Evolutionary conservation across 202 grass and related monocot genomes (phyloP).

Genomic region (Tripidium arundinaceum): DNA sequence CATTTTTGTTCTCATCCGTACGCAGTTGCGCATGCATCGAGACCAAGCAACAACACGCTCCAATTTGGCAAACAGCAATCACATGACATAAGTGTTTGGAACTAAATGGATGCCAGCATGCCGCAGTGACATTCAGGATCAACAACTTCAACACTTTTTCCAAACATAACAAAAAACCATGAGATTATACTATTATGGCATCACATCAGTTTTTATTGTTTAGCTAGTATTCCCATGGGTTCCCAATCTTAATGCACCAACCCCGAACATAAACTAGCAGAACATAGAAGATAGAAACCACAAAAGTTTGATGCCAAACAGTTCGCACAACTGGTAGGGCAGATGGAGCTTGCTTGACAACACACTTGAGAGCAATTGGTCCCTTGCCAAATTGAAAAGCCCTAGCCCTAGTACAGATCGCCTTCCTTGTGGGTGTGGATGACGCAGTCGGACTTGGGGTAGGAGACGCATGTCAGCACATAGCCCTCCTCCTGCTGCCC

Average conservation of each 20-base stretch:
- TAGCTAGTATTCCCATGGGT: constrained; percentile 31
- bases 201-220: constrained; percentile 13
- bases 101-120: not conserved
- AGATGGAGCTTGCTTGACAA: constrained; percentile 17
- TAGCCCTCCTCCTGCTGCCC: constrained; percentile 65
- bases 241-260: constrained; percentile 31
- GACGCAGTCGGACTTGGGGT: constrained; percentile 74
- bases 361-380: not conserved
- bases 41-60: not conserved
- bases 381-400: not conserved
- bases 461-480: constrained; percentile 76
- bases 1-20: not conserved
- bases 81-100: not conserved
- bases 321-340: constrained; percentile 8
- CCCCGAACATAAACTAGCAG: not conserved
- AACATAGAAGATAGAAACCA: constrained; percentile 14
- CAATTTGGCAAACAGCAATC: not conserved
- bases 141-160: not conserved
- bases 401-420: constrained; percentile 65
- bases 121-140: not conserved
- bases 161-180: constrained; percentile 23
- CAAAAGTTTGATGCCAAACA: constrained; percentile 26
- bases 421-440: constrained; percentile 92
- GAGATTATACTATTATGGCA: constrained; percentile 19
- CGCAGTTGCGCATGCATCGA: not conserved